Conservation (phyloP, 2,329 filamentous ascomycete genomes). For the Davidsoniella australis region DNA sequence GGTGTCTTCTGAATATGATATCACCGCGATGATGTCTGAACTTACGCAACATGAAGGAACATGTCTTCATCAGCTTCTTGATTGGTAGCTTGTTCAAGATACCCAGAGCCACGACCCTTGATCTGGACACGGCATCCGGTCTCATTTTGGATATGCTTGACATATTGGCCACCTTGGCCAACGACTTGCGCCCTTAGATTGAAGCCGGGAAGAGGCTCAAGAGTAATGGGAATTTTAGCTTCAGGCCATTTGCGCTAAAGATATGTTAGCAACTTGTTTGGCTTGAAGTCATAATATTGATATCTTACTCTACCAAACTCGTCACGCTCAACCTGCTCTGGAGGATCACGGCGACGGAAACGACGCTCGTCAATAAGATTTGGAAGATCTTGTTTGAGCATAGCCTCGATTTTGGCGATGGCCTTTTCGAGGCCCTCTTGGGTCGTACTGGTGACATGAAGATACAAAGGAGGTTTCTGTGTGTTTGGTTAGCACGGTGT, state of each 20-base stretch:
- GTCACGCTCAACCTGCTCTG: conserved; percentile 69
- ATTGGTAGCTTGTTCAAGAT: conserved; percentile 76
- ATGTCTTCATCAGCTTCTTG: conserved; percentile 88
- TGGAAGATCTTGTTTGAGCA: conserved; percentile 91
- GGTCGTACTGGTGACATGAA: conserved; percentile 84
- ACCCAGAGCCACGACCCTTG: conserved; percentile 89
- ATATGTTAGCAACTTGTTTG: conserved; percentile 11
- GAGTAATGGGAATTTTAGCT: conserved; percentile 76
- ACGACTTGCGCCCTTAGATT: conserved; percentile 94
- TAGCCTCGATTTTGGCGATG: conserved; percentile 73
- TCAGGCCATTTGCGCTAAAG: conserved; percentile 93
- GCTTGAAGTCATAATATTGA: not conserved
- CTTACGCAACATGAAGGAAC: conserved; percentile 89
- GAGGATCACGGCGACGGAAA: conserved; percentile 66
- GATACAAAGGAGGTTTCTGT: conserved; percentile 68
- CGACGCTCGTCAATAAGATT: conserved; percentile 88
- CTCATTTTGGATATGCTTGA: conserved; percentile 95
- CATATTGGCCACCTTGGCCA: conserved; percentile 82
- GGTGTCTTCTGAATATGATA: too few relatives aligned
- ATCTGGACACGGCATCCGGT: conserved; percentile 94
- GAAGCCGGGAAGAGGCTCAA: conserved; percentile 86
- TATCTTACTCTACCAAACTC: conserved; percentile 64
- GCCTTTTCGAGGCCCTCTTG: conserved; percentile 87
- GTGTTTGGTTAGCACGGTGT: conserved; percentile 76
- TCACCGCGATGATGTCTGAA: conserved; percentile 14